Evolutionary conservation across 2,329 filamentous ascomycete genomes (phyloP).

Genomic region (Daldinia sp.): DNA sequence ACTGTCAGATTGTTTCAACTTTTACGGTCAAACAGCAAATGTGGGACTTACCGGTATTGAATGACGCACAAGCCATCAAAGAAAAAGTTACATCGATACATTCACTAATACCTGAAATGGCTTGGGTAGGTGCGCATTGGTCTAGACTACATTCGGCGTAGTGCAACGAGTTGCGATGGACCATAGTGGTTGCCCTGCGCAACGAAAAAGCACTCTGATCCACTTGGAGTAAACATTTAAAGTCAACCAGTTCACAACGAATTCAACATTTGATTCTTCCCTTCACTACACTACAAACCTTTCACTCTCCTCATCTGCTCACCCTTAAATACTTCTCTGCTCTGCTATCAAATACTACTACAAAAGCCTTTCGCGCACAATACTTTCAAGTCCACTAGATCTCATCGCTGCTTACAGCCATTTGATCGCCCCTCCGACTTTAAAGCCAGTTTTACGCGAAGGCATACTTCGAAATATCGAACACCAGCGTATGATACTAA

Average conservation of each 20-base stretch:
- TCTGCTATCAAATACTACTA: slow-evolving; percentile 39
- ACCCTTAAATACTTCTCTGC: slow-evolving; percentile 30
- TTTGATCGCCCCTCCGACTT: slow-evolving; percentile 64
- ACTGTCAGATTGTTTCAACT: background rate
- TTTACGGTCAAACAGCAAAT: background rate
- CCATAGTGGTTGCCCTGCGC: slow-evolving; percentile 44
- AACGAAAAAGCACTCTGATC: slow-evolving; percentile 42
- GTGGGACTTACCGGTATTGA: background rate
- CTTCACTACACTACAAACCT: slow-evolving; percentile 40
- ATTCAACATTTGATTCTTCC: slow-evolving; percentile 42
- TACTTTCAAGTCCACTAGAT: slow-evolving; percentile 60
- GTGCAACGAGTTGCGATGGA: slow-evolving; percentile 7
- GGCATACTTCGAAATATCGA: slow-evolving; percentile 62
- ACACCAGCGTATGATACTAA: slow-evolving; percentile 61
- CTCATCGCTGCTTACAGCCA: slow-evolving; percentile 59
- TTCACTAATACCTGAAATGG: background rate
- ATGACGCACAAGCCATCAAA: slow-evolving; percentile 22
- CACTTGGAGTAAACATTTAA: slow-evolving; percentile 50
- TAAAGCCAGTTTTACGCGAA: slow-evolving; percentile 56
- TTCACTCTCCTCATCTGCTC: slow-evolving; percentile 38
- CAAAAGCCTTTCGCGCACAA: slow-evolving; percentile 51
- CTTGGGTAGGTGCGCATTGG: slow-evolving; percentile 18
- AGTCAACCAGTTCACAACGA: slow-evolving; percentile 28
- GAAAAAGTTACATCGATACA: slow-evolving; percentile 4
- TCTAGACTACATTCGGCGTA: slow-evolving; percentile 16